Conservation (phyloP, 2,329 filamentous ascomycete genomes). For the Escovopsis sp. region DNA sequence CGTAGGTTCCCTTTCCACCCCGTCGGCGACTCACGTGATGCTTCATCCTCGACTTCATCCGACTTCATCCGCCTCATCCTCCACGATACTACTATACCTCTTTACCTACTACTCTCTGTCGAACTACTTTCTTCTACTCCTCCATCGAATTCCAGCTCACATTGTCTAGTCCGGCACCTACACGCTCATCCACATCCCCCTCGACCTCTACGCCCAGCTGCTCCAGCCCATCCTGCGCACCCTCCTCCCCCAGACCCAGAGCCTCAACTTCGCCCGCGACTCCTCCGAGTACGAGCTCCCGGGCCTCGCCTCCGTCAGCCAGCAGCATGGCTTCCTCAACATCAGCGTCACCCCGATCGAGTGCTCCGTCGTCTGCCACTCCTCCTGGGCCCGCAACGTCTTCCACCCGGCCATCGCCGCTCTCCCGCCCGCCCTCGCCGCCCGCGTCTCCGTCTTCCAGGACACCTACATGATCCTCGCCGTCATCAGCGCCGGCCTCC, state of each 20-base stretch:
- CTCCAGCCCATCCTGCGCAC: slow-evolving; percentile 78
- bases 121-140: not conserved
- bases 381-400: slow-evolving; percentile 54
- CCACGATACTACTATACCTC: too few species aligned
- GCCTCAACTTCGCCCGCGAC: slow-evolving; percentile 20
- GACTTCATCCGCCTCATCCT: too few species aligned
- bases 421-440: slow-evolving; percentile 39
- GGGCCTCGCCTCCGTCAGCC: slow-evolving; percentile 34
- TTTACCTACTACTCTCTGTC: too few species aligned
- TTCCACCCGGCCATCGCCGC: slow-evolving; percentile 57
- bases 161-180: slow-evolving; percentile 61
- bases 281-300: slow-evolving; percentile 25
- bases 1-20: slow-evolving; percentile 24
- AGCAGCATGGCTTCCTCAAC: slow-evolving; percentile 69
- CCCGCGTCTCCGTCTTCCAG: slow-evolving; percentile 55
- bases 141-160: not conserved
- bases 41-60: too few species aligned
- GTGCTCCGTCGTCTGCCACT: slow-evolving; percentile 81
- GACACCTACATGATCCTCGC: slow-evolving; percentile 83
- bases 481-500: slow-evolving; percentile 77
- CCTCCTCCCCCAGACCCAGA: slow-evolving; percentile 51
- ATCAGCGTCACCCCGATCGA: slow-evolving; percentile 85
- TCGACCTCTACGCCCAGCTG: slow-evolving; percentile 62
- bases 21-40: not conserved
- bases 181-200: slow-evolving; percentile 79